phyloP scores from a whole-genome alignment of 2,329 filamentous ascomycete genomes.

The Trichoderma guizhouense region DNA sequence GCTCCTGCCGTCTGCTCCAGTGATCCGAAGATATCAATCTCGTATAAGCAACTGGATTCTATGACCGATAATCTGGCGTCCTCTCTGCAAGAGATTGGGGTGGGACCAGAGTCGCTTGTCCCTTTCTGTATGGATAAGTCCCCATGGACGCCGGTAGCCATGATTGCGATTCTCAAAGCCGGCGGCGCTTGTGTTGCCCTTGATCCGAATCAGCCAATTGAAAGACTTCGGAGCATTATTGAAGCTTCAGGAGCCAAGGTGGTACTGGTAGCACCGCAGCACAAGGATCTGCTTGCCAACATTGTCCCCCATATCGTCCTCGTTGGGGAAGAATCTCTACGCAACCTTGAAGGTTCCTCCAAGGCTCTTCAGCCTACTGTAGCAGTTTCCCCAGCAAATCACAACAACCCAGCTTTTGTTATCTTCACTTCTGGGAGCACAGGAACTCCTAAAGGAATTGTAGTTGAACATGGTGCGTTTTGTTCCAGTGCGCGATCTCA shows the following conservation, averaged over 20 bases:
- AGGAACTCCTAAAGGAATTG: background rate
- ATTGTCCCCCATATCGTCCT: background rate
- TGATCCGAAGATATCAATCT: background rate
- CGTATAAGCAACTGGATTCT: background rate
- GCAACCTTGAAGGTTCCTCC: background rate
- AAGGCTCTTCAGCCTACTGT: background rate
- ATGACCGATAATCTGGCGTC: background rate
- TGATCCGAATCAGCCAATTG: background rate
- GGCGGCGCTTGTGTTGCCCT: background rate
- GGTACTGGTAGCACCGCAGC: background rate
- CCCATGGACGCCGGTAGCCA: background rate
- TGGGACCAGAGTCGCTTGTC: background rate
- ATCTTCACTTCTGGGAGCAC: background rate
- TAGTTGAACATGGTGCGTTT: background rate
- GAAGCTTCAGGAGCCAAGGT: background rate
- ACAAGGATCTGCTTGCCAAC: background rate
- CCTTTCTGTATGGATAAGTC: background rate
- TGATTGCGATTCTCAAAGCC: background rate
- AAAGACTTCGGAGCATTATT: background rate
- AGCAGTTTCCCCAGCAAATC: background rate
- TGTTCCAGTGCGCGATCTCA: background rate
- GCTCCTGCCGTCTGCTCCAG: background rate
- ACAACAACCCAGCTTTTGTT: background rate
- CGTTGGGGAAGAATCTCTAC: background rate
- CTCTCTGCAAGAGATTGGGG: background rate